Percentiles rank a stretch among this genome's conserved stretches.
Conservation (phyloP, 164 flowering plant genomes). For the Berberis vulgaris region DNA sequence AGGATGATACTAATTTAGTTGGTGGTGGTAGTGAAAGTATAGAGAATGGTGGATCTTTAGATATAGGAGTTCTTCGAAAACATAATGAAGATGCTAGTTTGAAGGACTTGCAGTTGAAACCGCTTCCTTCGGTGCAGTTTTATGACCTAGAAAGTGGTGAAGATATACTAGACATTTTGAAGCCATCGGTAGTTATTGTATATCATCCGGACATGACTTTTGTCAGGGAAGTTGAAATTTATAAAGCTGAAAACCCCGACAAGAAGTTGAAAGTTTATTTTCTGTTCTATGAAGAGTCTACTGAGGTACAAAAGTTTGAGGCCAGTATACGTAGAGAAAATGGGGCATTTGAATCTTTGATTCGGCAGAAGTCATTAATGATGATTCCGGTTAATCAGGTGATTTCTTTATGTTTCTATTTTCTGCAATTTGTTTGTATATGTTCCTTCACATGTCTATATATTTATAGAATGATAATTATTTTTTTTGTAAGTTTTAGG, state of each 20-base stretch:
- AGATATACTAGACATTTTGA: constrained; percentile 63
- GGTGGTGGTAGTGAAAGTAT: constrained; percentile 16
- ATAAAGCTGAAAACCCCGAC: constrained; percentile 81
- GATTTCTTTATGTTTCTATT: background rate
- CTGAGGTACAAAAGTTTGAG: constrained; percentile 92
- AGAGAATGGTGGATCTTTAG: constrained; percentile 7
- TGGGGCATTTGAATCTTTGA: constrained; percentile 92
- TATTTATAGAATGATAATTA: background rate
- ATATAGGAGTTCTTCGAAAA: constrained; percentile 23
- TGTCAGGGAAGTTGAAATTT: constrained; percentile 91
- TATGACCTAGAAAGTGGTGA: constrained; percentile 76
- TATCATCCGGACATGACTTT: constrained; percentile 93
- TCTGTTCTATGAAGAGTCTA: constrained; percentile 90
- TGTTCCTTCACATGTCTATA: background rate
- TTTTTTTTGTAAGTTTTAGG: no score
- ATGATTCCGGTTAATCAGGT: constrained; percentile 92
- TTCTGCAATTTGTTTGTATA: background rate
- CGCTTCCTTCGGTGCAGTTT: constrained; percentile 64
- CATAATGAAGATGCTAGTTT: constrained; percentile 21
- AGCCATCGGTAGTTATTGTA: constrained; percentile 71
- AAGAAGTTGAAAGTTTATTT: constrained; percentile 75
- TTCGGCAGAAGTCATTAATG: constrained; percentile 94
- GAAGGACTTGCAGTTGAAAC: constrained; percentile 23
- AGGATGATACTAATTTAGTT: constrained; percentile 14
- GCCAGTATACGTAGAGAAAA: constrained; percentile 95